Evolutionary conservation across 345 rosid species (phyloP), one percentile per base, ranked within the genome.

Genomic region (Citropsis articulata): DNA sequence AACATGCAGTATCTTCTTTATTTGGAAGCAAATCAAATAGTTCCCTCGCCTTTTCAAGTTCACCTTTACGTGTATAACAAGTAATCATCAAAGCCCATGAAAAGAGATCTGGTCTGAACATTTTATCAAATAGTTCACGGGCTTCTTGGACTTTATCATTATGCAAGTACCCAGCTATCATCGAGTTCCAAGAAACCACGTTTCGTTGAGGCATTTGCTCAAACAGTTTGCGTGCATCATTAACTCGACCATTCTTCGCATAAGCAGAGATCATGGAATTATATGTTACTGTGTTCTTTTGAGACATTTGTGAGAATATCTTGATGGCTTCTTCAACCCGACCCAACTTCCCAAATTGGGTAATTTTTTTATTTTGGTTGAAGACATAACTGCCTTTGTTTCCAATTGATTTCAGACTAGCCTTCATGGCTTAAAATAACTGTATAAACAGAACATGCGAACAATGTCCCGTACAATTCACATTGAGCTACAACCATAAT

Each of bases 1-100:
- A 85, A 65, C 84, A 82, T 66, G 84, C 81, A 0, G 78, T 62
- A 36, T 83, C 88, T 60, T 13, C 69, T 81, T 77, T 83, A 70
- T 81, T 77, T 0, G 85, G 88, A 78, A 83, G 82, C 79, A 57
- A 75, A 75, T 81, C 81, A 64, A 87, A 81, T 38, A 87, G 13
- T 40, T 83, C 66, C 56, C 81, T 83, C 25, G 87, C 86, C 78
- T 82, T 83, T 9, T 83, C 67, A 9, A 87, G 78, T 69, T 81
- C 77, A 36, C 86, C 83, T 2, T 36, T 80, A 25, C 85, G 78
- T 7, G 78, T 61, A 35, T 76, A 83, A 78, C 86, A 77, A 28
- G 88, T 81, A 53, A 87, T 80, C 61, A 82, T 82, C 77, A 85
- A 50, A 62, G 86, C 68, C 88, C 86, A 85, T 0, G 88, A 79